phyloP scores from a whole-genome alignment of 2,329 filamentous ascomycete species.

The Botrytis byssoidea region DNA sequence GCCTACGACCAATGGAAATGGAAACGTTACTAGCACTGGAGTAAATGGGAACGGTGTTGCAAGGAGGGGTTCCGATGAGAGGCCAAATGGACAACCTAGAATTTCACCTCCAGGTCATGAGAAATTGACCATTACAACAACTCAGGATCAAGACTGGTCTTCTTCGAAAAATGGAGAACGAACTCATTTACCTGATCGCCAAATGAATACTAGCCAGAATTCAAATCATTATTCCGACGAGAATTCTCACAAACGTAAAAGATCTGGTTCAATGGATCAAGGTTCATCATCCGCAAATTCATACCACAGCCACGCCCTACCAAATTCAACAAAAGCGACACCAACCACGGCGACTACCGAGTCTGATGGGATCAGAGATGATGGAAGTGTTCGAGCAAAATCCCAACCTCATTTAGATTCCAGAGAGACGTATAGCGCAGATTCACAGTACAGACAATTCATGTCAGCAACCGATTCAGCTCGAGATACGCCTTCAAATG shows the following conservation, averaged over 20 bases:
- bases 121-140: slow-evolving; percentile 38
- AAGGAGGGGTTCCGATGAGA: slow-evolving; percentile 37
- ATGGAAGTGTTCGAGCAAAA: slow-evolving; percentile 42
- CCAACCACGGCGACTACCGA: slow-evolving; percentile 36
- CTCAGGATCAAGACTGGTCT: slow-evolving; percentile 38
- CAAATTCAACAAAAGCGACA: slow-evolving; percentile 40
- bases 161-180: slow-evolving; percentile 33
- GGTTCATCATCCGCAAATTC: slow-evolving; percentile 38
- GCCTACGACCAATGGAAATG: slow-evolving; percentile 11
- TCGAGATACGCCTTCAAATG: slow-evolving; percentile 27
- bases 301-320: slow-evolving; percentile 41
- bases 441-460: slow-evolving; percentile 33
- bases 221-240: slow-evolving; percentile 39
- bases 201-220: slow-evolving; percentile 28
- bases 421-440: slow-evolving; percentile 31
- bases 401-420: slow-evolving; percentile 42
- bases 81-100: slow-evolving; percentile 36
- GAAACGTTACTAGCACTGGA: slow-evolving; percentile 19
- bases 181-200: slow-evolving; percentile 20
- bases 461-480: slow-evolving; percentile 30
- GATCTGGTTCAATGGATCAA: slow-evolving; percentile 61
- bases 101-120: slow-evolving; percentile 38
- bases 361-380: slow-evolving; percentile 40
- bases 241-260: slow-evolving; percentile 62
- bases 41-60: slow-evolving; percentile 28